Evolutionary conservation across 805 yeast species (phyloP), one percentile per base, ranked within the genome.

Genomic region (Candida dajiaensis): DNA sequence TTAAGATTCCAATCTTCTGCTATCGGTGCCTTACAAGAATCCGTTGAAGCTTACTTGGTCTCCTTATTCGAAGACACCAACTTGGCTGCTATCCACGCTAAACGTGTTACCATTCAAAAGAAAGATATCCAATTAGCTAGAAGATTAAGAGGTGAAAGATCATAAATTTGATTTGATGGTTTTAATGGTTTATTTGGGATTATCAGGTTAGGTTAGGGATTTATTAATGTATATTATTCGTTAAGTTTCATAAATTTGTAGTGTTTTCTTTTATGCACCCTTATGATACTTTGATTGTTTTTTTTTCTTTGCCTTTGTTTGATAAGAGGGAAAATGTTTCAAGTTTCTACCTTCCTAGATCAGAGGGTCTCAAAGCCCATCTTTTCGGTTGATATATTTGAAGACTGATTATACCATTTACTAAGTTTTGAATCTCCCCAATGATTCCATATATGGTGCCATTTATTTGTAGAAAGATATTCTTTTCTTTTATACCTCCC

Each of bases 31-130:
- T 77, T 90, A 62, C 98, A 90, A 73, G 98, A 92, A 76, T 90
- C 97, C 56, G 96, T 90, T 53, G 98, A 92, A 78, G 97, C 97
- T 64, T 92, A 89, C 80, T 78, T 92, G 62, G 97, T 92, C 45
- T 88, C 96, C 51, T 74, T 92, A 65, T 92, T 92, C 62, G 97
- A 92, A 77, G 97, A 92, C 72, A 92, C 97, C 57, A 90, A 90
- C 78, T 80, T 92, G 77, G 92, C 97, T 76, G 97, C 97, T 56
- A 88, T 89, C 59, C 98, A 92, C 74, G 98, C 98, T 64, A 92
- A 92, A 83, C 85, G 98, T 76, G 97, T 92, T 61, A 92, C 98
- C 56, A 88, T 92, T 65, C 96, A 89, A 80, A 90, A 89, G 87
- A 90, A 89, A 77, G 98, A 92, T 72, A 88, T 92, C 69, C 96